Conservation (phyloP, 164 flowering plant genomes). For the Amborella trichopoda region DNA sequence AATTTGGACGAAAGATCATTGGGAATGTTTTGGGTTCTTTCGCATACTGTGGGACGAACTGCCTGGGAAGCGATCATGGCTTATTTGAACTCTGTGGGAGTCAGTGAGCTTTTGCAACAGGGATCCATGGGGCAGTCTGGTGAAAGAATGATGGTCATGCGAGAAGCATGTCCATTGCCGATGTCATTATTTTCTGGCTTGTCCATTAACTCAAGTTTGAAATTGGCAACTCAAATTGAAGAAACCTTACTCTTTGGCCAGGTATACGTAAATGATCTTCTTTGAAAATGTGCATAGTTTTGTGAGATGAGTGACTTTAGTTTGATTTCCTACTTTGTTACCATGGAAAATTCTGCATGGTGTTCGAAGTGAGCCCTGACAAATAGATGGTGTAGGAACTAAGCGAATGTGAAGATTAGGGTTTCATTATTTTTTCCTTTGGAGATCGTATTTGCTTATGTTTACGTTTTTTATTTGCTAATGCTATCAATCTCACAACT, state of each 20-base stretch:
- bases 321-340: no score
- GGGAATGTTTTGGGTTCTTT: constrained; percentile 99
- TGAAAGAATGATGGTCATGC: constrained; percentile 73
- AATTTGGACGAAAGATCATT: constrained; percentile 89
- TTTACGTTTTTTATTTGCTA: no score
- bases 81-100: constrained; percentile 80
- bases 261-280: constrained; percentile 26
- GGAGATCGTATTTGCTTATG: no score
- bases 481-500: no score
- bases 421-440: no score
- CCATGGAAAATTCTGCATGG: no score
- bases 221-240: constrained; percentile 76
- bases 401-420: no score
- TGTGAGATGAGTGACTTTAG: no score
- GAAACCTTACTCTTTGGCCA: constrained; percentile 74
- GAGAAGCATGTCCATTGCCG: constrained; percentile 81
- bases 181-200: constrained; percentile 83
- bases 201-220: constrained; percentile 68
- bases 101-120: constrained; percentile 39
- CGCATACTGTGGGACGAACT: constrained; percentile 91
- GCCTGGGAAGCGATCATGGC: constrained; percentile 82
- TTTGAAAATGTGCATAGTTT: background rate
- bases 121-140: constrained; percentile 60
- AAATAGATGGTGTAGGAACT: no score
- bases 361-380: no score